Conservation (phyloP, 106 monocot genomes). For the Acorus gramineus region DNA sequence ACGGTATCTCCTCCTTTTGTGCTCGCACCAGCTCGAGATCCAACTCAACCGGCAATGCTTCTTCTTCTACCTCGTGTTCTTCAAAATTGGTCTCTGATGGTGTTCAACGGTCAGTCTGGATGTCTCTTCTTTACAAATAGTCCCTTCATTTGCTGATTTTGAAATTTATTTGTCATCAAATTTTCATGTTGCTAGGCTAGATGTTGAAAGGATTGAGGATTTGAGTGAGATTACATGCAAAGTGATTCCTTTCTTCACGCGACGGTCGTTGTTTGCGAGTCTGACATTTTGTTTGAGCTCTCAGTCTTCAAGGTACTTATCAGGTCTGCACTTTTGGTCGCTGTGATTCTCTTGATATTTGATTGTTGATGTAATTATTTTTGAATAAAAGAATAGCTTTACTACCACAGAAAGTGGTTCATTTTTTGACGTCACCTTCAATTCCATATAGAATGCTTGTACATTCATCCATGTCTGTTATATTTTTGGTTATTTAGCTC, state of each 20-base stretch:
- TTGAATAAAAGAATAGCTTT: background rate
- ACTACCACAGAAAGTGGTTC: no score
- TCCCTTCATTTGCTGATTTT: background rate
- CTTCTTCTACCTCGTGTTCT: background rate
- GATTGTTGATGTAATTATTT: background rate
- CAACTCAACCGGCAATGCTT: background rate
- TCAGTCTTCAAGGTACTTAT: conserved; percentile 69
- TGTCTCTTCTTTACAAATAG: background rate
- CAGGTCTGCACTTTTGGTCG: conserved; percentile 53
- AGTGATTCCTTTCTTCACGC: conserved; percentile 20
- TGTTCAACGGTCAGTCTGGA: no score
- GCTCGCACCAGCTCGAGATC: background rate
- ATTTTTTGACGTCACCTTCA: background rate
- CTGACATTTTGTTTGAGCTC: conserved; percentile 27
- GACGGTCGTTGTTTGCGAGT: conserved; percentile 44
- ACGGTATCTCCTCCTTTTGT: conserved; percentile 23
- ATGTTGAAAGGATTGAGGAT: conserved; percentile 5
- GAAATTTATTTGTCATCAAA: background rate
- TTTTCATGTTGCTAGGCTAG: conserved; percentile 19
- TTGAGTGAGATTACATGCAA: conserved; percentile 16
- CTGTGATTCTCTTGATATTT: background rate
- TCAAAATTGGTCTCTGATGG: background rate
- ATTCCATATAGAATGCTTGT: background rate
- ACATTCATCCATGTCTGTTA: background rate
- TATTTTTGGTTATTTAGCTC: conserved; percentile 21